phyloP scores from a whole-genome alignment of 176 grass and related monocot genomes.

The Triticum monococcum region DNA sequence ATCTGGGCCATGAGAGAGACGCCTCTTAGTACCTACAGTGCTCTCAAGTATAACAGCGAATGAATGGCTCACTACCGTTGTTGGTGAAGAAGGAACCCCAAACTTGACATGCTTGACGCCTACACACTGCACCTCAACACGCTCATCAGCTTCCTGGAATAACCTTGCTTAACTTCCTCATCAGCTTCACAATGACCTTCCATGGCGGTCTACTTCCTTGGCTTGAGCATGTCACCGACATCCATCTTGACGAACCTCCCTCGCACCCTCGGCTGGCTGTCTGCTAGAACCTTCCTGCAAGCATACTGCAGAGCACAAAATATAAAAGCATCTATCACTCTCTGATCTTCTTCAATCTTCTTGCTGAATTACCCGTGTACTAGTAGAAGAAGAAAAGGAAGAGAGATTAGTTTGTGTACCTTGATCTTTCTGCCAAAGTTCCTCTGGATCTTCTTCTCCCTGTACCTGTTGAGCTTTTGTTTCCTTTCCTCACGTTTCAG shows the following conservation, averaged over 20 bases:
- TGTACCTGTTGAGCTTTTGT: conserved; percentile 92
- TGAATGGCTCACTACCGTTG: too few species aligned
- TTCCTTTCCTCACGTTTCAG: conserved; percentile 82
- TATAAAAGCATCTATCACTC: neutral
- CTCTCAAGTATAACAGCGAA: too few species aligned
- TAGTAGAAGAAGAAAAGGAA: neutral
- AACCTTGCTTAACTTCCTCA: neutral
- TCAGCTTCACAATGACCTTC: neutral
- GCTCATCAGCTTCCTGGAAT: too few species aligned
- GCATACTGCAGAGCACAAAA: conserved; percentile 53
- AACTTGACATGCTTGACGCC: too few species aligned
- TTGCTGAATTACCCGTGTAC: neutral
- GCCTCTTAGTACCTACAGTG: too few species aligned
- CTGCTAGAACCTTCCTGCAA: conserved; percentile 97
- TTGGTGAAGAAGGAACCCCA: too few species aligned
- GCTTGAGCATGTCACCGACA: conserved; percentile 49
- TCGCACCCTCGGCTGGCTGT: conserved; percentile 93
- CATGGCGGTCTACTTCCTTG: conserved; percentile 41
- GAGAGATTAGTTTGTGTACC: conserved; percentile 31
- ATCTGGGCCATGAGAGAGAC: too few species aligned
- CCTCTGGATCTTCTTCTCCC: conserved; percentile 93
- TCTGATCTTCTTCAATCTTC: neutral
- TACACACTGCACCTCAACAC: too few species aligned
- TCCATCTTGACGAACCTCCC: conserved; percentile 97
- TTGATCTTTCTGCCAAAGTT: conserved; percentile 99